phyloP scores from a whole-genome alignment of 345 rosid species.

The Brassica cretica region DNA sequence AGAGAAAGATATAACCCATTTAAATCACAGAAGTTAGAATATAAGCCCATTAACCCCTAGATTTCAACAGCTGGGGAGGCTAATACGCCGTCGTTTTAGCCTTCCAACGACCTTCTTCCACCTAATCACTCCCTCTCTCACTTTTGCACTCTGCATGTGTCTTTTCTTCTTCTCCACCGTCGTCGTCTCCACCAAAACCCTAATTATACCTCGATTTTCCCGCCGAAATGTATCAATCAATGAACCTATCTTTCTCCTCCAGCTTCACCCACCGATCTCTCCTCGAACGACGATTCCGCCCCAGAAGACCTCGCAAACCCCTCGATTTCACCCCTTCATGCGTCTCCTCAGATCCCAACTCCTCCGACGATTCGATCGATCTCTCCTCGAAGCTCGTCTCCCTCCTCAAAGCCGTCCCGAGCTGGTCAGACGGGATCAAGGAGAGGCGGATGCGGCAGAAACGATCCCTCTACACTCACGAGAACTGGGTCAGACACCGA shows the following conservation, averaged over 20 bases:
- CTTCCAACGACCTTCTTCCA: slow-evolving; percentile 22
- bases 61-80: background rate
- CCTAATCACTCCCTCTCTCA: slow-evolving; percentile 2
- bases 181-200: slow-evolving; percentile 34
- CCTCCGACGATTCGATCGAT: slow-evolving; percentile 12
- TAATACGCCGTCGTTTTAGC: background rate
- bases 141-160: slow-evolving; percentile 19
- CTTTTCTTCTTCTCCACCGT: background rate
- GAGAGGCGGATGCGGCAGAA: slow-evolving; percentile 80
- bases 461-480: slow-evolving; percentile 76
- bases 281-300: slow-evolving; percentile 21
- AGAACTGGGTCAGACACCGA: slow-evolving; percentile 80
- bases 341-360: slow-evolving; percentile 35
- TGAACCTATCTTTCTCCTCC: slow-evolving; percentile 45
- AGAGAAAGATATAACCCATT: background rate
- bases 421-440: slow-evolving; percentile 80
- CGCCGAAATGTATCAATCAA: slow-evolving; percentile 50
- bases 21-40: background rate
- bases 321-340: slow-evolving; percentile 35
- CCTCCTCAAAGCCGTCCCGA: slow-evolving; percentile 67
- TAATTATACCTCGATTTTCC: slow-evolving; percentile 32
- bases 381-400: slow-evolving; percentile 46
- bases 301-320: slow-evolving; percentile 26
- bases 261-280: slow-evolving; percentile 38
- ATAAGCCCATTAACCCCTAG: background rate